These are phyloP conservation scores for Boletus tylopilopsis DNA, from an alignment of 768 basidiomycete species.

Conservation along the genomic window DNA sequence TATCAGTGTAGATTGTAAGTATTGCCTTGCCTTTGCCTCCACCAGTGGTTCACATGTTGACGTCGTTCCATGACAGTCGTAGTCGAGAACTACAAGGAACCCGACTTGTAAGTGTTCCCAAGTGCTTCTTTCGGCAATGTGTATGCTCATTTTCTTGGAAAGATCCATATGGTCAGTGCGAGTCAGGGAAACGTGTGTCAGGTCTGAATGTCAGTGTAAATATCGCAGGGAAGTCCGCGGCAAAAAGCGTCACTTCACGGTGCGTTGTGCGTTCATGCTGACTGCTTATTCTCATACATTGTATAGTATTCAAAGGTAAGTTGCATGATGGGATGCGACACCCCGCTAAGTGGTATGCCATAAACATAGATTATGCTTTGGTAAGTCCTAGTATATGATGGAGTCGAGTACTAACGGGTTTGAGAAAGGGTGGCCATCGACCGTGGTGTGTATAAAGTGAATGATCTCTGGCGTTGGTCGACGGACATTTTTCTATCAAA, in stretches of 20 bases:
- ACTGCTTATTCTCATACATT: constrained; percentile 1
- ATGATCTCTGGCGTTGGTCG: background rate
- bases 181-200: constrained; percentile 22
- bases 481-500: constrained; percentile 16
- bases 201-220: constrained; percentile 21
- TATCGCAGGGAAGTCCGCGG: constrained; percentile 81
- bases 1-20: constrained; percentile 67
- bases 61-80: constrained; percentile 47
- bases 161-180: constrained; percentile 78
- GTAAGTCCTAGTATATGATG: constrained; percentile 36
- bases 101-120: constrained; percentile 64
- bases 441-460: constrained; percentile 47
- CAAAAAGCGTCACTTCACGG: constrained; percentile 80
- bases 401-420: background rate
- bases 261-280: constrained; percentile 32
- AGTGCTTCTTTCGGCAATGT: background rate
- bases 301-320: constrained; percentile 74
- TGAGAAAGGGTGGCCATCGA: constrained; percentile 87
- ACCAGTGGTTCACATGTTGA: constrained; percentile 1
- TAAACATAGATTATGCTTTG: constrained; percentile 78
- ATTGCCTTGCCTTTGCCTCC: background rate
- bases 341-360: constrained; percentile 4
- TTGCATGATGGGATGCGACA: background rate
- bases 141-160: constrained; percentile 4
- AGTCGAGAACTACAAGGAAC: constrained; percentile 63